Base-by-base conservation (phyloP, 257 asterid species). In the Phtheirospermum japonicum region DNA sequence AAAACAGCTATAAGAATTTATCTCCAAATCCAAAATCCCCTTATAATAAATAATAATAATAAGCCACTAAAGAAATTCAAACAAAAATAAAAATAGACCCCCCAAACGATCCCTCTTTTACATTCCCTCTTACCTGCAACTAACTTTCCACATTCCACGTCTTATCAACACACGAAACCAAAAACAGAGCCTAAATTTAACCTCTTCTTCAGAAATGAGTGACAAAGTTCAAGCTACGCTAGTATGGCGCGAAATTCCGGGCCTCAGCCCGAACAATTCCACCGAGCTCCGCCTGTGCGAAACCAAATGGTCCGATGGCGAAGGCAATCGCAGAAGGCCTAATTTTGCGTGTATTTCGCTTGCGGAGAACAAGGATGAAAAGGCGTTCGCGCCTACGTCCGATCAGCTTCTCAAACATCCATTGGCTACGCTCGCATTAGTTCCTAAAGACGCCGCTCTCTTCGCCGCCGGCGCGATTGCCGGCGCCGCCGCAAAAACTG, bases 391-490 rank as follows among this genome's bases (percentile, higher is more conserved):
- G 23, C 97, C 98, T 3, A 67, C 90, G 33, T 17, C 72, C 20
- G 76, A 87, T 51, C 99, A 93, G 83, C 73, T 93, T 10, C 30
- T 85, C 20, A 83, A 85, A 60, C 88, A 87, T 55, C 99, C 99
- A 0, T 61, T 92, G 62, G 94, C 93, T 42, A 54, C 80, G 63
- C 76, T 84, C 12, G 95, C 98, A 31, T 74, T 84, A 93, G 82
- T 85, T 61, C 97, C 99, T 2, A 80, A 71, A 68, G 94, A 85
- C 1, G 91, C 78, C 46, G 95, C 97, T 34, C 84, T 92, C 37
- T 92, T 92, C 62, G 84, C 86, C 48, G 99, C 99, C 65, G 99
- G 97, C 10, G 97, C 99, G 7, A 64, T 93, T 54, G 95, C 97
- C 61, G 96, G 99, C 31, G 89, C 94, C 43, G 84, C 95, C 7